Evolutionary conservation across 2,329 filamentous ascomycete genomes (phyloP), one percentile per base, ranked within the genome.

Genomic region (Fusarium sp.): DNA sequence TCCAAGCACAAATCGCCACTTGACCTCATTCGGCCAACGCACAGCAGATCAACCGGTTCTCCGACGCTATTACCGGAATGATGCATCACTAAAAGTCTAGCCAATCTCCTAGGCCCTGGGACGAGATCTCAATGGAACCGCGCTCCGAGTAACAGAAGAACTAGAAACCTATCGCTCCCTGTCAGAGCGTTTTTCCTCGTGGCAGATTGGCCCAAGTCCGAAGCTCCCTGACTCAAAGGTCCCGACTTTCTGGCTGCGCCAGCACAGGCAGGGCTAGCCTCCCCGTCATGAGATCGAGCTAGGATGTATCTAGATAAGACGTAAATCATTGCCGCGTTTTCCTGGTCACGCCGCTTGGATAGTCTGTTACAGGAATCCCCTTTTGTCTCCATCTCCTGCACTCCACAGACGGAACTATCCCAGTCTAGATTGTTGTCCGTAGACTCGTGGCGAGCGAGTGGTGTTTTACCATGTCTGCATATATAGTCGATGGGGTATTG

Each of bases 351-450:
- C 14, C 14, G 18, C n/a, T 35, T 48, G 10, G 24, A 7, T 57
- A 35, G 38, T 26, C 38, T 33, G 54, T 57, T 57, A 57, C 39
- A 35, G 24, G 39, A 47, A 35, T 57, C 54, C 41, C 39, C 39
- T 57, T 57, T 57, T 28, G 54, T 44, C 38, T n/a, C 39, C 24
- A 57, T 57, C 41, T 35, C 31, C 54, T 47, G 24, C 39, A 48
- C 48, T 28, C 57, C 48, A 56, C 61, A 30, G 16, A 66, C 15
- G 31, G 51, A 18, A 33, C 64, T 50, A 66, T 35, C 51, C 51
- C 15, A 28, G 61, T 66, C 51, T 66, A 51, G 64, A 66, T 59
- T 36, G 26, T 20, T 39, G 33, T 59, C 51, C 61, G 38, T 28
- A 6, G 20, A 38, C 22, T 10, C 28, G 53, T 50, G 61, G 42